These are phyloP conservation scores for Caryopteris hybrid DNA, from an alignment of 305 asterid species.

Conservation along the genomic window DNA sequence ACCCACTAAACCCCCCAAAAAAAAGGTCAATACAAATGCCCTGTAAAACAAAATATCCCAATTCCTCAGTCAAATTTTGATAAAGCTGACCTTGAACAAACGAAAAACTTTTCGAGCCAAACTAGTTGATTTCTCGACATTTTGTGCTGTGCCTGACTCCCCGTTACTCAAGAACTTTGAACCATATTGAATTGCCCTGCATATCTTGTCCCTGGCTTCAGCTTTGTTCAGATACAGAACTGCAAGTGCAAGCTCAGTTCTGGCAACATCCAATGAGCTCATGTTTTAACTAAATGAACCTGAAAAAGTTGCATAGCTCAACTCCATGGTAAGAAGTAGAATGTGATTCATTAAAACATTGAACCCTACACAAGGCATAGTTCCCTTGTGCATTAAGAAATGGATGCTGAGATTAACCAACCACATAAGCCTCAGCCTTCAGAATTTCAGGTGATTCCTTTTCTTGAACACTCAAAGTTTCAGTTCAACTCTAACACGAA, in stretches of 20 bases:
- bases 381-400: not conserved
- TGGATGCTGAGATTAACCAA: not conserved
- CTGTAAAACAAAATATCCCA: not conserved
- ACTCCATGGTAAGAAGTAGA: not conserved
- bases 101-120: conserved; percentile 97
- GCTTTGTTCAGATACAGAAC: conserved; percentile 86
- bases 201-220: conserved; percentile 93
- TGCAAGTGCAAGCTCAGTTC: conserved; percentile 88
- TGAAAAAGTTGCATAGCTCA: conserved; percentile 12
- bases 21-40: no score
- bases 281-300: conserved; percentile 34
- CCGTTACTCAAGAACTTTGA: conserved; percentile 89
- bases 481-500: not conserved
- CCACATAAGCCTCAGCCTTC: not conserved
- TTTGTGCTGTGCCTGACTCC: conserved; percentile 86
- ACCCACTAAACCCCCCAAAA: no score
- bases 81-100: conserved; percentile 69
- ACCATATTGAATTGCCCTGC: conserved; percentile 94
- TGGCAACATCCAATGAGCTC: conserved; percentile 76
- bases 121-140: conserved; percentile 84
- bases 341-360: not conserved
- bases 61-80: not conserved
- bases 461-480: not conserved
- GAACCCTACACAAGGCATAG: not conserved
- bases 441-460: not conserved